These are phyloP conservation scores for Saccharomyces hybrid DNA, from an alignment of 1,139 yeast genomes.

Conservation along the genomic window DNA sequence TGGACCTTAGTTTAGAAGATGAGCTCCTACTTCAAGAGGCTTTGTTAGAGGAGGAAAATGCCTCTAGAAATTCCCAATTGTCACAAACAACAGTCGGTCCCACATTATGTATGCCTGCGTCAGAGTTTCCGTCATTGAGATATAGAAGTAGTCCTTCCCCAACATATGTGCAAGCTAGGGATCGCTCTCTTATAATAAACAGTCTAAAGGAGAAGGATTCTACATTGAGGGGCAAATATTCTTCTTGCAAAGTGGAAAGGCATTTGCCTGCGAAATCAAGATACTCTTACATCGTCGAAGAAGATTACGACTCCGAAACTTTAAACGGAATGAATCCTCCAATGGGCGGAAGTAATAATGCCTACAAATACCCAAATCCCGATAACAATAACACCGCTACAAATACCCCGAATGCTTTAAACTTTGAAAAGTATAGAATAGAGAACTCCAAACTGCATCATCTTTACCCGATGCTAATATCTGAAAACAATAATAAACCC, in stretches of 20 bases:
- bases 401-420: not conserved
- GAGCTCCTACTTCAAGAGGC: constrained; percentile 26
- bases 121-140: constrained; percentile 28
- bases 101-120: constrained; percentile 28
- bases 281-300: constrained; percentile 30
- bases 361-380: not conserved
- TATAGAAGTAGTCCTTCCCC: constrained; percentile 4
- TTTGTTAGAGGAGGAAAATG: constrained; percentile 18
- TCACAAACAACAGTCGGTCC: constrained; percentile 10
- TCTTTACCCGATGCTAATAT: not conserved
- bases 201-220: constrained; percentile 10
- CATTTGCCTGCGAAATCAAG: constrained; percentile 25
- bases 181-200: constrained; percentile 6
- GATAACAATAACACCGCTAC: not conserved
- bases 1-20: constrained; percentile 30
- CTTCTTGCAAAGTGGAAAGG: constrained; percentile 24
- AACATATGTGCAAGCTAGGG: not conserved
- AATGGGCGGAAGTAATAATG: not conserved
- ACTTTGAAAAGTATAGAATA: constrained; percentile 5
- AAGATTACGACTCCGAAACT: constrained; percentile 18
- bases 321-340: not conserved
- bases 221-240: constrained; percentile 13
- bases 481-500: not conserved
- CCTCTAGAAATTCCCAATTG: not conserved
- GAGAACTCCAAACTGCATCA: constrained; percentile 2